Conservation (phyloP, 805 yeast species). For the Ogataea paraovalis region DNA sequence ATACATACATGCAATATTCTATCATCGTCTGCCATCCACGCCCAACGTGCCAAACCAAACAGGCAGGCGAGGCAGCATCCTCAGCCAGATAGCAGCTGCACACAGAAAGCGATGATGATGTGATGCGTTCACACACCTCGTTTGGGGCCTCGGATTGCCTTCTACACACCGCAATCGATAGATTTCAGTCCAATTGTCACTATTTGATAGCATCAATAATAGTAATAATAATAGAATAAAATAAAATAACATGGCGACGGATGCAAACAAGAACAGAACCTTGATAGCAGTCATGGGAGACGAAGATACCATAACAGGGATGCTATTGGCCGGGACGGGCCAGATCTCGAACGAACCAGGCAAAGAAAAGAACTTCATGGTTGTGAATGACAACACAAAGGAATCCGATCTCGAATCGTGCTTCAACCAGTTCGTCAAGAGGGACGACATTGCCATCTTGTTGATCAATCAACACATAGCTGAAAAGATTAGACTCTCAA, state of each 20-base stretch:
- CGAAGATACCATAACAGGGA: slow-evolving; percentile 95
- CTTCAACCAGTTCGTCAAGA: slow-evolving; percentile 69
- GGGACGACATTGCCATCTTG: slow-evolving; percentile 90
- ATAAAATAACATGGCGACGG: slow-evolving; percentile 10
- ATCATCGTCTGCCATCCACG: not conserved
- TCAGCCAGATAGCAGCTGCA: no score
- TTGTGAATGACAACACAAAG: slow-evolving; percentile 75
- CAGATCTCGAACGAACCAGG: slow-evolving; percentile 65
- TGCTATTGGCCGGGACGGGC: slow-evolving; percentile 92
- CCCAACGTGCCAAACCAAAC: no score
- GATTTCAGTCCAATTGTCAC: no score
- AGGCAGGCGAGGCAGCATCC: no score
- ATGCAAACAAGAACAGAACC: slow-evolving; percentile 53
- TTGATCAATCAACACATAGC: slow-evolving; percentile 94
- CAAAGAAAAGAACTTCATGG: slow-evolving; percentile 71
- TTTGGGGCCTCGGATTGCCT: no score
- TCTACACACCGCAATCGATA: no score
- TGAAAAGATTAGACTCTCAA: slow-evolving; percentile 75
- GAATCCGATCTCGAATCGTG: slow-evolving; percentile 70
- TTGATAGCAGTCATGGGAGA: slow-evolving; percentile 94
- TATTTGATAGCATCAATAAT: no score
- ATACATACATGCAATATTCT: no score
- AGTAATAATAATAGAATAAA: not conserved
- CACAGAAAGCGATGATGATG: no score
- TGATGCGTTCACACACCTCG: no score